Base-by-base conservation (phyloP, 2,329 filamentous ascomycete genomes). In the Penicillium sp. region DNA sequence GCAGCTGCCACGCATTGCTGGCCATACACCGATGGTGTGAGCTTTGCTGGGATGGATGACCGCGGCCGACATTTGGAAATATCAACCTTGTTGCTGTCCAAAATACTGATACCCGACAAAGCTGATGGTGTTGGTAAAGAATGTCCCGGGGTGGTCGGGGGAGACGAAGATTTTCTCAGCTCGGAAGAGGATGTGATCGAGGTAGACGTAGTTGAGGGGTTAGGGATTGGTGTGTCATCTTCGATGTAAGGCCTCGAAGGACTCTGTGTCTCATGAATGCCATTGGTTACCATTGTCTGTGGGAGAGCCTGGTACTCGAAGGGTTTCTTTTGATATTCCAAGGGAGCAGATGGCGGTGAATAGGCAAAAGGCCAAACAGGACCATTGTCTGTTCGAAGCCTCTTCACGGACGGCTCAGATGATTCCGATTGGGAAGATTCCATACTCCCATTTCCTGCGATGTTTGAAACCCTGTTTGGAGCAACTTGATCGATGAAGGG, bases 1-100 rank as follows among this genome's bases (percentile, higher is more conserved):
- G 94, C 95, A 13, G 94, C 94, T 54, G 89, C 84, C 59, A 96
- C 89, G 72, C 92, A 96, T 78, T 99, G 92, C 64, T 88, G 86
- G n/a, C 92, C 94, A 77, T 96, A 97, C 60, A 94, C 87, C 52
- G 86, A 82, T 31, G 87, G 83, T 16, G 89, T 82, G 47, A 98
- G 75, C 61, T 89, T 85, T 56, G 85, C 80, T 16, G 94, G 93
- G 69, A 99, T 93, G 16, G 94, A 96, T 7, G 91, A 90, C 68
- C 87, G 92, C 13, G 92, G 89, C 41, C 84, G 85, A 60, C 89
- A 85, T 67, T 87, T 85, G 40, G 70, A 63, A 50, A 73, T 68
- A 35, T 75, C 69, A 35, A 70, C 63, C 33, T 62, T 65, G 40
- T 64, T 66, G 43, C 66, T 69, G 19, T 71, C 70, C n/a, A 67